Evolutionary conservation across 495 filamentous ascomycete genomes (phyloP).

Genomic region (Aspergillus sclerotioniger): DNA sequence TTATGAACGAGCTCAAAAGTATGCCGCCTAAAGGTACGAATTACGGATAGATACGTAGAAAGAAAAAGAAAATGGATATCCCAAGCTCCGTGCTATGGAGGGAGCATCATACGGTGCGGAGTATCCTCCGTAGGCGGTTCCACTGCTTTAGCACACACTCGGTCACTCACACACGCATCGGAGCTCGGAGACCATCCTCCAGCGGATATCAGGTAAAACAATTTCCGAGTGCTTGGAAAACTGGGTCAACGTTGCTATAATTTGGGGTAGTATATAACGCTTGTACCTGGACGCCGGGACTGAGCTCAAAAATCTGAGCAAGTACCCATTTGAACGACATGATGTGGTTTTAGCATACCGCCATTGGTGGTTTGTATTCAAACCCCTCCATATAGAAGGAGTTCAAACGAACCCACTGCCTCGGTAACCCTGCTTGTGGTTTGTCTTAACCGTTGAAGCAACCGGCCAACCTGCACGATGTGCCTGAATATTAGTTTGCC

Average conservation of each 20-base stretch:
- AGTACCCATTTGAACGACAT: constrained; percentile 7
- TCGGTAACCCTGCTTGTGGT: neutral
- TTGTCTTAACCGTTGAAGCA: neutral
- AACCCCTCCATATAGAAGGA: neutral
- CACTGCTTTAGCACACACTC: neutral
- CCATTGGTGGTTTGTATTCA: constrained; percentile 2
- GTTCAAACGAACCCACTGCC: constrained; percentile 9
- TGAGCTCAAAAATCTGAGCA: neutral
- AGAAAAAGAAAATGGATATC: neutral
- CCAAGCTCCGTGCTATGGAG: neutral
- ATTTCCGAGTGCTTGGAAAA: too few species aligned
- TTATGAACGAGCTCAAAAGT: neutral
- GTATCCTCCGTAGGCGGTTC: constrained; percentile 1
- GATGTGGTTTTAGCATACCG: neutral
- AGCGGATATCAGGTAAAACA: too few species aligned
- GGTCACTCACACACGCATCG: neutral
- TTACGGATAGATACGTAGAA: constrained; percentile 1
- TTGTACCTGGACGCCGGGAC: neutral
- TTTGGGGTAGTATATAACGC: neutral
- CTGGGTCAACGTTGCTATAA: too few species aligned
- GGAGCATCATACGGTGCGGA: constrained; percentile 10
- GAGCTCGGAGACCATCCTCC: too few species aligned
- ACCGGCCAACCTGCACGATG: neutral
- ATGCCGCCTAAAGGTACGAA: neutral
- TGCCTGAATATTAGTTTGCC: neutral